Evolutionary conservation across 768 basidiomycete species (phyloP), one percentile per base, ranked within the genome.

Genomic region (Lactifluus volemus): DNA sequence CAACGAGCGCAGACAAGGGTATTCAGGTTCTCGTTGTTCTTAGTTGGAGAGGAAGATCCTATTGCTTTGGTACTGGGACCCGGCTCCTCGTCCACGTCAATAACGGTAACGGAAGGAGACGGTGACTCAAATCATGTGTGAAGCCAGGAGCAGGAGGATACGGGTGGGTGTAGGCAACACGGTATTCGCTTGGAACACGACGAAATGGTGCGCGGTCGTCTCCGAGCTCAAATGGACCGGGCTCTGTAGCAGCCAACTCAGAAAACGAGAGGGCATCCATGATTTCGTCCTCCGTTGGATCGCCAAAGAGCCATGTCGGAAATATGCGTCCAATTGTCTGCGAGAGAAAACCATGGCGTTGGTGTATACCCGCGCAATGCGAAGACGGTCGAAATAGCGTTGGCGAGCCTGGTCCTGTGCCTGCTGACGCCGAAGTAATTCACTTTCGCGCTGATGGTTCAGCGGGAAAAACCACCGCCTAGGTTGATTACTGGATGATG

Each of bases 1-100:
- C 89, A 92, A 10, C 73, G 74, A 14, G 85, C 86, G 64, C 89
- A 91, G 14, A 85, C 81, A 14, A 91, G 79, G 11, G 80, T 71
- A 15, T 77, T 77, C 48, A 70, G 70, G 29, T 77, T 65, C 32
- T 75, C 74, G 30, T 71, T 69, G 10, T 49, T 44, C 32, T 70
- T 69, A 10, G 53, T 50, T 30, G 71, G 68, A n/a, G 70, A 61
- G 21, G 66, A 63, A 7, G 70, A 57, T 39, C 69, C 67, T n/a
- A 69, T 61, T 15, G 64, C 54, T 19, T 65, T 62, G 11, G 59
- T 29, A 52, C 61, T 66, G 25, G 67, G 60, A 3, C 62, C 61
- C 19, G 53, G 68, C 58, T 54, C 74, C 34, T 78, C 79, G 53
- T 79, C 80, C n/a, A 70, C 71, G 49, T 82, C 76, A n/a, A 85